phyloP scores from a whole-genome alignment of 306 rosid species.

The Ziziphus jujuba region DNA sequence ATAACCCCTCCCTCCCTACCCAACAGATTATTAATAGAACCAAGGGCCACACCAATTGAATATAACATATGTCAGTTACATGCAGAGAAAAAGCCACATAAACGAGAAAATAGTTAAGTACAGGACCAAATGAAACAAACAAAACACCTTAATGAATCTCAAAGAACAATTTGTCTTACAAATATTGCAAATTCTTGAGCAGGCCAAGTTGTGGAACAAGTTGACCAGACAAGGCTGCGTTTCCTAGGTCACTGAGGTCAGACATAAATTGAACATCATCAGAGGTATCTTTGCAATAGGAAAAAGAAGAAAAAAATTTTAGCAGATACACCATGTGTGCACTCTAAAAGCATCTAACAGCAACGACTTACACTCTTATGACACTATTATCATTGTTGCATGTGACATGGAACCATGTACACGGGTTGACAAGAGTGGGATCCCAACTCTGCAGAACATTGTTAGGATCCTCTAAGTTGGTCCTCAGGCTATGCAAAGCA shows the following conservation, averaged over 20 bases:
- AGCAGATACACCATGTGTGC: conserved; percentile 7
- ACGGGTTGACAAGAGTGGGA: conserved; percentile 98
- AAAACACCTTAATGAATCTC: conserved; percentile 8
- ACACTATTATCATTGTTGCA: conserved; percentile 98
- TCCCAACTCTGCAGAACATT: conserved; percentile 99
- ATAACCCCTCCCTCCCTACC: too few species aligned
- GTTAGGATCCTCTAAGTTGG: conserved; percentile 87
- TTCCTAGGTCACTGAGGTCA: conserved; percentile 84
- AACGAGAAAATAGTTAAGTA: not conserved
- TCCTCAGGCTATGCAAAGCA: conserved; percentile 89
- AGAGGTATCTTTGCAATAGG: conserved; percentile 12
- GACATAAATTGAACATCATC: conserved; percentile 26
- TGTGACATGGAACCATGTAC: conserved; percentile 99
- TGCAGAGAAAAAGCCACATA: too few species aligned
- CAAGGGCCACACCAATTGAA: too few species aligned
- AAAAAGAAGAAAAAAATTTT: not conserved
- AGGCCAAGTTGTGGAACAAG: conserved; percentile 97
- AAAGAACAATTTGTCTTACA: conserved; percentile 55
- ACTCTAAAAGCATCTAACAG: conserved; percentile 16
- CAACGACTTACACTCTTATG: conserved; percentile 82
- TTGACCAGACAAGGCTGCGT: conserved; percentile 92
- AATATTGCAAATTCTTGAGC: conserved; percentile 92
- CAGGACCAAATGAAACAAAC: not conserved
- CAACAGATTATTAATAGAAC: too few species aligned
- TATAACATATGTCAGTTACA: too few species aligned